Percentiles rank a stretch among this genome's conserved stretches.
Evolutionary conservation across 75 land plant genomes (phyloP).

Genomic region (Pseudotsuga menziesii): DNA sequence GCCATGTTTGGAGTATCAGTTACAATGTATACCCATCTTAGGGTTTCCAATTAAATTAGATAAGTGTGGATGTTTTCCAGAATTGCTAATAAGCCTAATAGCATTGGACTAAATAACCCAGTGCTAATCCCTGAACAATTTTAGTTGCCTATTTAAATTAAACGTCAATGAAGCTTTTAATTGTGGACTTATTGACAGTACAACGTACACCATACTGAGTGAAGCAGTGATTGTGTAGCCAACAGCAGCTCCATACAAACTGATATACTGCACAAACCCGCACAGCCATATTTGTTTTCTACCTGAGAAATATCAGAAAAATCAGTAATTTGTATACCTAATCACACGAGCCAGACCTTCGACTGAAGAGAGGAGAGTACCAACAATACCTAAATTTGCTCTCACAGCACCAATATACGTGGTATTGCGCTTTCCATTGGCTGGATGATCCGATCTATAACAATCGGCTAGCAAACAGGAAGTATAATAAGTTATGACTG

Average conservation of each 20-base stretch:
- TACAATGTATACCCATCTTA: no score
- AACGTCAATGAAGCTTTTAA: no score
- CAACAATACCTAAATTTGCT: slow-evolving; percentile 30
- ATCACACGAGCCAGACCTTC: neutral
- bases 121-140: no score
- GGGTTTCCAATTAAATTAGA: no score
- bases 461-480: slow-evolving; percentile 50
- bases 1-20: slow-evolving; percentile 9
- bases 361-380: neutral
- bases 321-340: neutral
- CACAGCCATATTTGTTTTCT: slow-evolving; percentile 28
- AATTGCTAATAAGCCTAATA: no score
- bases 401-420: slow-evolving; percentile 62
- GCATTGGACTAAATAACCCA: no score
- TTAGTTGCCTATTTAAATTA: no score
- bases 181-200: neutral
- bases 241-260: slow-evolving; percentile 50
- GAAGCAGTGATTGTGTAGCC: slow-evolving; percentile 80
- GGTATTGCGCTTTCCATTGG: slow-evolving; percentile 41
- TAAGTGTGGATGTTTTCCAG: no score
- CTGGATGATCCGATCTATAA: slow-evolving; percentile 33
- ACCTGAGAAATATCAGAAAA: slow-evolving; percentile 18
- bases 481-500: slow-evolving; percentile 42
- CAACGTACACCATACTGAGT: slow-evolving; percentile 72
- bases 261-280: slow-evolving; percentile 54